Evolutionary conservation across 805 yeast species (phyloP), one percentile per base, ranked within the genome.

Genomic region (Lachancea quebecensis): DNA sequence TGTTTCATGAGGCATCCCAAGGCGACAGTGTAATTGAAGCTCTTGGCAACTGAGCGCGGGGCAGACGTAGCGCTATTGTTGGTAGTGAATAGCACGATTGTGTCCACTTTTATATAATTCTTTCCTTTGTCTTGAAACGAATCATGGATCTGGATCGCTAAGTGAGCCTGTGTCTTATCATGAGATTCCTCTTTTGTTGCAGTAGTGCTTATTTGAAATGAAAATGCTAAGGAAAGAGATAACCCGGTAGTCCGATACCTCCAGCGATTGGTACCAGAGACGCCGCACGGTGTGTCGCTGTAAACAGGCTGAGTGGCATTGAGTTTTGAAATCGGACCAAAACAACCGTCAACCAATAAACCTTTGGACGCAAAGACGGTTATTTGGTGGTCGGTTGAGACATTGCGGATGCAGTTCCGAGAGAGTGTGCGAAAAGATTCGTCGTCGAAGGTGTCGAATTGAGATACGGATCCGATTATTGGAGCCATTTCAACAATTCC

Each of bases 401-500:
- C 38, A 16, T 14, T 10, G 11, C 16, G 38, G 28, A 40, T 29
- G 18, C 14, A 34, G 25, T 15, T 18, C 18, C 17, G 35, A 8
- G 39, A 39, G 16, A 41, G 15, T 2, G 10, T 12, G 18, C 14
- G 30, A 35, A 55, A 55, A 25, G 46, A 44, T 4, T 25, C 31
- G 25, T 49, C 54, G 2, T 15, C 10, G 34, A 49, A 55, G 3
- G 56, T 50, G 38, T 56, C 58, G 38, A 49, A 51, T 41, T 55
- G 58, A n/a, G 34, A 35, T 7, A 52, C 39, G 3, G 44, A 38
- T 17, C 14, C 18, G 11, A 48, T 37, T 12, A 54, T 29, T 2
- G 52, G 41, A 3, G 42, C 34, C 57, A 55, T 48, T 47, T 56
- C 60, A 34, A 46, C 39, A 4, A 52, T 21, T 2, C 60, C 60